A percentile compares a stretch with the other conserved stretches of the same genome.
phyloP scores from a whole-genome alignment of 1,284 basidiomycete genomes.

The Singerocomus rubriflavus region DNA sequence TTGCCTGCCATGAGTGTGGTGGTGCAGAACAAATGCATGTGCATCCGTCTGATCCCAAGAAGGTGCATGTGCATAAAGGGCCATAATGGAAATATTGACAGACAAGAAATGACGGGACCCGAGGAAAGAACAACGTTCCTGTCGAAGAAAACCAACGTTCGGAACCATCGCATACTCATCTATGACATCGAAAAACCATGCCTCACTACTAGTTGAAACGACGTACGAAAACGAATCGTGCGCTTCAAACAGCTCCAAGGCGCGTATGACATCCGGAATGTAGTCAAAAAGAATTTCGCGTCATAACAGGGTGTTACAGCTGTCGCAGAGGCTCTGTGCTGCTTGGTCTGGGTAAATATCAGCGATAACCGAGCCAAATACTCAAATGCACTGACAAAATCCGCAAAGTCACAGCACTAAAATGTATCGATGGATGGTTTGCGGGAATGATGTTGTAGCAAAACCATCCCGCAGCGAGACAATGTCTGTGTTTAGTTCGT shows the following conservation, averaged over 20 bases:
- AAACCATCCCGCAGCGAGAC: not conserved
- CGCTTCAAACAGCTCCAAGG: constrained; percentile 17
- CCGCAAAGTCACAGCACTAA: constrained; percentile 1
- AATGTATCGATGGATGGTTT: constrained; percentile 3
- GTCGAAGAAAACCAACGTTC: not conserved
- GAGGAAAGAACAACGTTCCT: not conserved
- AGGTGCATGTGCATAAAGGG: not conserved
- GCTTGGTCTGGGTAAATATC: not conserved
- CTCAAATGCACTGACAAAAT: constrained; percentile 13
- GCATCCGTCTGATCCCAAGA: too few relatives aligned
- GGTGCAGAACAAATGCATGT: too few relatives aligned
- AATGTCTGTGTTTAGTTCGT: not conserved
- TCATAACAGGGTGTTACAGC: constrained; percentile 13
- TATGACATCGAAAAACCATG: constrained; percentile 26
- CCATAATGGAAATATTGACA: constrained; percentile 3
- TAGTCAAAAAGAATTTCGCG: constrained; percentile 22
- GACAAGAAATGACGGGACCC: not conserved
- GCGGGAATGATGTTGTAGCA: not conserved
- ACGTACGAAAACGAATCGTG: constrained; percentile 10
- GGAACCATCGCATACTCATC: not conserved
- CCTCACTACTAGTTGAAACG: constrained; percentile 13
- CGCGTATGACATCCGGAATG: constrained; percentile 25
- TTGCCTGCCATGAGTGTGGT: too few relatives aligned
- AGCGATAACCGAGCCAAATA: too few relatives aligned
- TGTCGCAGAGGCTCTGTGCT: constrained; percentile 20